Base-by-base conservation (phyloP, 768 basidiomycete species). In the Pleurotus tuoliensis region DNA sequence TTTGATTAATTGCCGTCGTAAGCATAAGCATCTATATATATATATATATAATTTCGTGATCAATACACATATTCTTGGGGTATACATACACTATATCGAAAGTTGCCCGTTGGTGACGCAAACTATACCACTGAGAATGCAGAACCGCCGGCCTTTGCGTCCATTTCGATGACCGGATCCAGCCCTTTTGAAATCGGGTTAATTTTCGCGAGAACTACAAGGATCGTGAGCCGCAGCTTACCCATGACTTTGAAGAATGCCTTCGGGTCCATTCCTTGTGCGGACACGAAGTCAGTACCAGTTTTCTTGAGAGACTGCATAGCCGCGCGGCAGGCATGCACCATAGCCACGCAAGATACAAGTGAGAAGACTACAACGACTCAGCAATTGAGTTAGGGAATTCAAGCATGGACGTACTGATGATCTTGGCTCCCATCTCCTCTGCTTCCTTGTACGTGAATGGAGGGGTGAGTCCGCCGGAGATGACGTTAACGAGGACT, bases 161-260 rank as follows among this genome's bases (percentile, higher is more conserved):
- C 58, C 9, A 59, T 45, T 25, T 49, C 56, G 15, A 59, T 55
- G 15, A 48, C 55, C 44, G 55, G 52, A 12, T 51, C 44, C 20
- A 59, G 25, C 9, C 58, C 58, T 59, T 34, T 8, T 8, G 39
- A 12, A 7, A 44, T n/a, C 9, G 15, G 37, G 24, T 41, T 44
- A 16, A 7, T 5, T 54, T 7, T 45, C 30, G 7, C 16, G 4
- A 40, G 16, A 46, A 46, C 8, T 12, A 47, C 34, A 43, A 37
- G 12, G 30, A 39, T 15, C 16, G 30, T 12, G 16, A 40, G 18
- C 1, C 39, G 16, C 11, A 30, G 62, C 64, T 58, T 58, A 71
- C 77, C 79, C 76, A 80, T 77, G 27, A 80, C 72, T 59, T 79
- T 70, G 65, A 81, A 80, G 67, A 80, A 80, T 46, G 73, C 67